These are phyloP conservation scores for Yamadazyma ubonensis DNA, from an alignment of 805 yeast species.

Conservation along the genomic window DNA sequence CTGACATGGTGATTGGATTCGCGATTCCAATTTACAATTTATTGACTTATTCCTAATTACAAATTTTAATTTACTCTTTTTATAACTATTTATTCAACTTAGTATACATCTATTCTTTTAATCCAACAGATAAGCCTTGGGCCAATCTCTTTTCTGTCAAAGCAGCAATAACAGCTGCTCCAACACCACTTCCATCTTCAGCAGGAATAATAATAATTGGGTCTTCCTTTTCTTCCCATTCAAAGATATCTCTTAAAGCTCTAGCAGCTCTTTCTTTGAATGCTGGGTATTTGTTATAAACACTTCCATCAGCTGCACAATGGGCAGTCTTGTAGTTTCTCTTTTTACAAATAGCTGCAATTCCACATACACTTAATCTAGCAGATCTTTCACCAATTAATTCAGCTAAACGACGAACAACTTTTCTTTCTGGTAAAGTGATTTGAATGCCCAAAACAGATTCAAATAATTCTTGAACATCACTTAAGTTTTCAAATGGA, in stretches of 20 bases:
- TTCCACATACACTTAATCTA: slow-evolving; percentile 89
- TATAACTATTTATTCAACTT: neutral
- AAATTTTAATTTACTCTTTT: neutral
- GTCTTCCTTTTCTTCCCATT: slow-evolving; percentile 64
- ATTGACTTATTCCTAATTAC: neutral
- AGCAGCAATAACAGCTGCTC: slow-evolving; percentile 98
- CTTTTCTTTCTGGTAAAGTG: slow-evolving; percentile 73
- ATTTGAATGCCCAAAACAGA: slow-evolving; percentile 59
- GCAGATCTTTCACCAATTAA: slow-evolving; percentile 91
- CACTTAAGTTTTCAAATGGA: slow-evolving; percentile 78
- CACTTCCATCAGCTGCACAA: slow-evolving; percentile 98
- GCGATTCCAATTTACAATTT: neutral
- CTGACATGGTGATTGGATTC: slow-evolving; percentile 1
- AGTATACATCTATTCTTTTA: slow-evolving; percentile 8
- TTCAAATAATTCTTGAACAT: slow-evolving; percentile 66
- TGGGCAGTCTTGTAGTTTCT: slow-evolving; percentile 74
- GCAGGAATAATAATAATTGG: slow-evolving; percentile 89
- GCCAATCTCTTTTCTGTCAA: slow-evolving; percentile 78
- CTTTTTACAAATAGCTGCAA: slow-evolving; percentile 90
- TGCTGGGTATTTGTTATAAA: slow-evolving; percentile 88
- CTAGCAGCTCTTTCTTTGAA: slow-evolving; percentile 86
- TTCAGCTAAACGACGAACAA: slow-evolving; percentile 80
- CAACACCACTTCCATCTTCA: slow-evolving; percentile 98
- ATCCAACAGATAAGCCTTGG: slow-evolving; percentile 68
- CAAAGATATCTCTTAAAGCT: slow-evolving; percentile 86